Base-by-base conservation (phyloP, 1,284 basidiomycete genomes). In the Lignosus rhinocerotis region DNA sequence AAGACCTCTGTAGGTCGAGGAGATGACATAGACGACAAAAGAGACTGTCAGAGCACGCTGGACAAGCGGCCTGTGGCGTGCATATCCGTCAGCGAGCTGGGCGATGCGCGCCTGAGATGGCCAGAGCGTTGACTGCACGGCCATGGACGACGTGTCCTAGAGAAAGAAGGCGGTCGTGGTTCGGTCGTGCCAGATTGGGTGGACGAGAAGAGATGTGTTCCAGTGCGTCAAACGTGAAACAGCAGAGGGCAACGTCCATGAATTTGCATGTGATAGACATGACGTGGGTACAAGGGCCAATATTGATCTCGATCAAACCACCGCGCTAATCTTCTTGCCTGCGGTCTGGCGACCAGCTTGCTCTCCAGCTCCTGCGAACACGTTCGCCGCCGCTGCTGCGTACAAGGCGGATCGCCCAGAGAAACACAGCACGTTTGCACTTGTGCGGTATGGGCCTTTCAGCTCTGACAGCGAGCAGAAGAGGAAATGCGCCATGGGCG, bases 41-140 rank as follows among this genome's bases (percentile, higher is more conserved):
- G 79, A 76, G 25, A 79, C 67, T 49, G 85, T 93, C 17, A 94
- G 76, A 25, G 79, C 65, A 38, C 84, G 83, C 71, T 94, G 92
- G 51, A 93, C 76, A 36, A 81, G 67, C 1, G 90, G 88, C 8
- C 92, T 77, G 69, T 92, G 84, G 3, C 70, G 61, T 2, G 80
- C 70, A 68, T 95, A 95, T 8, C 72, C 60, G 45, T 76, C 78
- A 21, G 80, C 70, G 50, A 88, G 70, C 47, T 73, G 73, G 7
- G 78, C 69, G 36, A 85, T 39, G 25, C 67, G 70, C 44, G 69
- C 65, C 48, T 66, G 65, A 57, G 53, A 64, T 1, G 69, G 66
- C 50, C 63, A 65, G 42, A 74, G 65, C 2, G 64, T 66, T 2
- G 72, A 73, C 21, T 70, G 66, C 16, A 66, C 61, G 14, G 69